Conservation (phyloP, 208 protist genomes). For the Wallacemonas collosoma region DNA sequence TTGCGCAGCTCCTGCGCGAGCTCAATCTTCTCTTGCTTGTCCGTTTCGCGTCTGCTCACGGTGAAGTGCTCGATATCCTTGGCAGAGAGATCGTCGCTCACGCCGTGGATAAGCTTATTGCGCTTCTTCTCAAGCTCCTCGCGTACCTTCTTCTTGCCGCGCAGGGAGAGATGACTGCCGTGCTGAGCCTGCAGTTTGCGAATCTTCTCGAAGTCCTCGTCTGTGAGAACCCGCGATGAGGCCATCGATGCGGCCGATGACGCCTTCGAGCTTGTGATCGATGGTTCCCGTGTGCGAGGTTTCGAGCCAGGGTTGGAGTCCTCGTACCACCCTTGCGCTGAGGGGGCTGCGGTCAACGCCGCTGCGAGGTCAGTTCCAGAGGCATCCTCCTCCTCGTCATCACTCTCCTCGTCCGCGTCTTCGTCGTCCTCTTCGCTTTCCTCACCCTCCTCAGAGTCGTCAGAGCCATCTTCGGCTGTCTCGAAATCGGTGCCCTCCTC, state of each 20-base stretch:
- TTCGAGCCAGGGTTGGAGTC: conserved; percentile 36
- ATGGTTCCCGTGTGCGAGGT: conserved; percentile 25
- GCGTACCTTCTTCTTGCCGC: conserved; percentile 72
- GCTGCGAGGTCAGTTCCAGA: conserved; percentile 2
- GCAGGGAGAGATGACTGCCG: conserved; percentile 70
- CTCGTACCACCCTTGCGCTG: conserved; percentile 68
- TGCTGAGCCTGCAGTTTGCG: conserved; percentile 70
- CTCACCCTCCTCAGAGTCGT: conserved; percentile 31
- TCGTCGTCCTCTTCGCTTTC: conserved; percentile 33
- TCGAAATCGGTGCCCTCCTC: conserved; percentile 30
- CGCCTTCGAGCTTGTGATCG: conserved; percentile 38
- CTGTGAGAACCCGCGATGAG: conserved; percentile 69
- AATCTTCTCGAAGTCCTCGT: conserved; percentile 86
- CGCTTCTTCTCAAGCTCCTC: conserved; percentile 54
- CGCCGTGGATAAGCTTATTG: conserved; percentile 78
- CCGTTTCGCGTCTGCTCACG: conserved; percentile 65
- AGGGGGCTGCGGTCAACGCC: conserved; percentile 20
- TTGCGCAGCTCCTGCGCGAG: conserved; percentile 77
- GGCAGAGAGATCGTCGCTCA: conserved; percentile 73
- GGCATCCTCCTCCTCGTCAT: conserved; percentile 27
- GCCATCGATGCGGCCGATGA: conserved; percentile 43
- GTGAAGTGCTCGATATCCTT: conserved; percentile 91
- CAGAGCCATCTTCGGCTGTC: conserved; percentile 44
- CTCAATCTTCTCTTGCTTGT: conserved; percentile 88
- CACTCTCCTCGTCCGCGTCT: conserved; percentile 32